A percentile compares a stretch with the other conserved stretches of the same genome.
Conservation (phyloP, 805 yeast species). For the Cyberlindnera subsufficiens region DNA sequence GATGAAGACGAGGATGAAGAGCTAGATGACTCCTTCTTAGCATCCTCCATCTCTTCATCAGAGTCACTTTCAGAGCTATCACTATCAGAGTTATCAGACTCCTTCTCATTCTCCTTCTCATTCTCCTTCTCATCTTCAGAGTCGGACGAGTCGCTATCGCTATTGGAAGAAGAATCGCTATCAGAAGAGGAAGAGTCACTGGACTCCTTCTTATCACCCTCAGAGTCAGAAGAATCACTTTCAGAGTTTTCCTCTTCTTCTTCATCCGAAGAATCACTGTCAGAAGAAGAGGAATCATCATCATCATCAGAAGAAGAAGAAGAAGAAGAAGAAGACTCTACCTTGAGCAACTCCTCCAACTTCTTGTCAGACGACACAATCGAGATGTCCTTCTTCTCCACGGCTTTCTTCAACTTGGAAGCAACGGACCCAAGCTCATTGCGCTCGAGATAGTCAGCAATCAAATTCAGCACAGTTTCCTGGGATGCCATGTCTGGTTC, state of each 20-base stretch:
- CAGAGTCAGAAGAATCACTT: constrained; percentile 9
- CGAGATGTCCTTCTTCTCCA: constrained; percentile 12
- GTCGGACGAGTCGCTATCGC: constrained; percentile 5
- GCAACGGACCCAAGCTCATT: constrained; percentile 13
- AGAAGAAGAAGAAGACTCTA: neutral
- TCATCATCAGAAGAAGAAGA: no score
- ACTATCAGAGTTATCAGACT: constrained; percentile 1
- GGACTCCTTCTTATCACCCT: neutral
- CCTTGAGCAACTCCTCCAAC: constrained; percentile 13
- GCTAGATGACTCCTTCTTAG: constrained; percentile 9
- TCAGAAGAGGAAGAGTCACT: constrained; percentile 5
- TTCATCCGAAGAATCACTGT: neutral
- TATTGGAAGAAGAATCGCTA: constrained; percentile 6
- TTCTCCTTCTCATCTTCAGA: constrained; percentile 5
- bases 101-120: constrained; percentile 1
- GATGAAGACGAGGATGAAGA: constrained; percentile 17
- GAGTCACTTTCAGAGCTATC: no score
- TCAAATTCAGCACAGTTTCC: constrained; percentile 13
- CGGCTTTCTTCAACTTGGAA: constrained; percentile 15
- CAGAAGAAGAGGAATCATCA: neutral
- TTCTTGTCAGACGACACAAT: constrained; percentile 9
- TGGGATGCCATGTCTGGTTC: constrained; percentile 16
- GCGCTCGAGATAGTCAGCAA: constrained; percentile 20
- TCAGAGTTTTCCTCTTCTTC: no score
- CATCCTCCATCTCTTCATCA: constrained; percentile 1